These are phyloP conservation scores for Penicillium thymicola DNA, from an alignment of 2,329 filamentous ascomycete species.

Conservation along the genomic window DNA sequence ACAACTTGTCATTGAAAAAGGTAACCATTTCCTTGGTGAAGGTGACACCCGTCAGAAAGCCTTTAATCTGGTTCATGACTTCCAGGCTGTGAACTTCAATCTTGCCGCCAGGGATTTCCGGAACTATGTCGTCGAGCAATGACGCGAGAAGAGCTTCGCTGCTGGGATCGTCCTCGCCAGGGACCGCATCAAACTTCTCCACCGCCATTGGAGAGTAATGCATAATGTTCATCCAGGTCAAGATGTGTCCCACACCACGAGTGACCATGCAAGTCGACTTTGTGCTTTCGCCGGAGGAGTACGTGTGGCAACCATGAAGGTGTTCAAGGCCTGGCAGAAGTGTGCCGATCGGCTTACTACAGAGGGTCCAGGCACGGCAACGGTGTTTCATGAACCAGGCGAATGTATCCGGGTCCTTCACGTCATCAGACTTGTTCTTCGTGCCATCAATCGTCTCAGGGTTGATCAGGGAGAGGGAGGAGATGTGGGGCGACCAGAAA, in stretches of 20 bases:
- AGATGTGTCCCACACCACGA: constrained; percentile 43
- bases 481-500: constrained; percentile 39
- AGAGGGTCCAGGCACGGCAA: constrained; percentile 60
- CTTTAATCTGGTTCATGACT: background rate
- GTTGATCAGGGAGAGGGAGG: constrained; percentile 39
- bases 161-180: background rate
- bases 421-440: constrained; percentile 23
- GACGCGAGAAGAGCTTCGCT: too few species aligned
- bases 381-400: constrained; percentile 48
- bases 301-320: constrained; percentile 63
- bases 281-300: constrained; percentile 62
- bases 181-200: background rate
- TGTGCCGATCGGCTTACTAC: constrained; percentile 50
- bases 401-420: constrained; percentile 18
- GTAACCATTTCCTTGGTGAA: background rate
- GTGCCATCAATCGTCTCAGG: constrained; percentile 35
- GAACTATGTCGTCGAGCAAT: background rate
- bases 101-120: background rate
- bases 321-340: constrained; percentile 54
- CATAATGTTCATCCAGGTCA: constrained; percentile 61
- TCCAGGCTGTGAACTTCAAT: background rate
- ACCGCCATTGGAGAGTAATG: constrained; percentile 27
- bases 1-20: background rate
- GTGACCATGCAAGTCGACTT: constrained; percentile 63
- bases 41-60: background rate